Conservation (phyloP, 345 rosid species). For the Heritiera fomes region DNA sequence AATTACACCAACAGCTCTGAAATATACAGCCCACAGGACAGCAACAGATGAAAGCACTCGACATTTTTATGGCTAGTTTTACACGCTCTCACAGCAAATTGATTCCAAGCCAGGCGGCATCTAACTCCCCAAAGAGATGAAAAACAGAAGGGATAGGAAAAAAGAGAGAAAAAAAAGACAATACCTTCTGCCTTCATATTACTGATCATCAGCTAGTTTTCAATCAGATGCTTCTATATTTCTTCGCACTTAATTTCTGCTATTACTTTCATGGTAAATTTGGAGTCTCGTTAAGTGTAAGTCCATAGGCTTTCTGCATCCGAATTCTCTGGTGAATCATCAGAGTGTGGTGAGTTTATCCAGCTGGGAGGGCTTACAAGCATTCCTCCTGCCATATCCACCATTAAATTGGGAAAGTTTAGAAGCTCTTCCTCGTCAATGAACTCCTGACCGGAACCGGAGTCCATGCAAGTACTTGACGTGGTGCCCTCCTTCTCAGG, state of each 20-base stretch:
- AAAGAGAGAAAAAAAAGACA: background rate
- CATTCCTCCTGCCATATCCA: slow-evolving; percentile 80
- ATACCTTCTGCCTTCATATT: slow-evolving; percentile 9
- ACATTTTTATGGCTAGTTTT: background rate
- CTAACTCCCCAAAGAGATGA: background rate
- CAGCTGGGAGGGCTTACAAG: slow-evolving; percentile 67
- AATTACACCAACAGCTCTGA: background rate
- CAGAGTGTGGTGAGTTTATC: slow-evolving; percentile 44
- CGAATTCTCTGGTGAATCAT: slow-evolving; percentile 57
- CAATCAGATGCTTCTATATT: slow-evolving; percentile 1
- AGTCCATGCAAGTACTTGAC: slow-evolving; percentile 15
- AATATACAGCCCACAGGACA: slow-evolving; percentile 1
- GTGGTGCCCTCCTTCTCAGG: slow-evolving; percentile 22
- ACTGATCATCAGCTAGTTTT: background rate
- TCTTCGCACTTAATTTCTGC: no score
- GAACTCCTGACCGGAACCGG: slow-evolving; percentile 33
- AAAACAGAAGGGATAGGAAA: background rate
- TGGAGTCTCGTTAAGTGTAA: slow-evolving; percentile 26
- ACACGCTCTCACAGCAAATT: background rate
- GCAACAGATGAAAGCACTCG: background rate
- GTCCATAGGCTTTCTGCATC: slow-evolving; percentile 64
- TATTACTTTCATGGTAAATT: background rate
- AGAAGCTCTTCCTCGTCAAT: slow-evolving; percentile 59
- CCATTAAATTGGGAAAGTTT: slow-evolving; percentile 61
- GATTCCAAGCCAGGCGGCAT: background rate